Base-by-base conservation (phyloP, 495 filamentous ascomycete genomes). In the Talaromyces proteolyticus region DNA sequence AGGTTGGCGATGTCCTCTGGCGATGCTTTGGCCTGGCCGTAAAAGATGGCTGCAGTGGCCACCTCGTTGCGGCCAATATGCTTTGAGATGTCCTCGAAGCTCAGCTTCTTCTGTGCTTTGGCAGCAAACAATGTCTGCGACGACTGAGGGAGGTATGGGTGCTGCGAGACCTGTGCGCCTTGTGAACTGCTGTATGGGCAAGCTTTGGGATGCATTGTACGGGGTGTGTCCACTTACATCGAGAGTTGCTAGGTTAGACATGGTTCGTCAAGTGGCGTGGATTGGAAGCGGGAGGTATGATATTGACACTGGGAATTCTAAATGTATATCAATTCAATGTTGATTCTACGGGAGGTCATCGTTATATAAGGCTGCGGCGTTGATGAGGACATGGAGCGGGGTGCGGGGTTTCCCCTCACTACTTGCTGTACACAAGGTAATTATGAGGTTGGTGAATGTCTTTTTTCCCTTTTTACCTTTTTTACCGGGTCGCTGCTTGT, bases 1-100 rank as follows among this genome's bases (percentile, higher is more conserved):
- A 98, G 81, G 54, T 82, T 86, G 29, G 72, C 64, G 50, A 92
- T 81, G 58, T 97, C 93, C 53, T 88, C 87, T 0, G 80, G 61
- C 0, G 86, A 87, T 1, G 93, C 88, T 50, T 79, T 80, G 4
- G 90, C 84, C 61, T 96, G 91, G 34, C 93, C 91, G 70, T 96
- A 96, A 78, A 98, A 97, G 50, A 98, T 72, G 0, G 92, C 93
- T 1, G 93, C 93, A 2, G 88, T 78, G 20, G 91, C 88, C 4
- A 98, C 91, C 66, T 98, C 93, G 56, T 85, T 82, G 44, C 93
- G 89, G 11, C 84, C 87, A 39, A 97, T 77, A 20, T 84, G 65
- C 54, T 81, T 61, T 19, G 80, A 89, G 60, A 98, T 93, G 18
- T 78, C 63, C 58, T 89, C 88, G 57, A 98, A 98, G 64, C 77